A percentile compares a stretch with the other conserved stretches of the same genome.
Conservation (phyloP, 768 basidiomycete genomes). For the Russula dissimulans region DNA sequence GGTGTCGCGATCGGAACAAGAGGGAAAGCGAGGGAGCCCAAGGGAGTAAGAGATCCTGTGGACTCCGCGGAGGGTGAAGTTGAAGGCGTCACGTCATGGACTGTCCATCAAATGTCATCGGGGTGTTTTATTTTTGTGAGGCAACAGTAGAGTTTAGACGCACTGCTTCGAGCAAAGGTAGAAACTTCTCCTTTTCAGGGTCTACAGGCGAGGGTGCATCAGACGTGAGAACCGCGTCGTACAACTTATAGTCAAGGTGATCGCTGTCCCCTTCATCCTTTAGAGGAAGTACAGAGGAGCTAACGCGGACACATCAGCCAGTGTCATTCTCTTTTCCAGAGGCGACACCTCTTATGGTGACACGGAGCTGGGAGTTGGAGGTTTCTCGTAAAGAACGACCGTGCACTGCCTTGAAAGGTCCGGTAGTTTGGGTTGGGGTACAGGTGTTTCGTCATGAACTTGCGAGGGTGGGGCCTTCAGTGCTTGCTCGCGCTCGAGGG, state of each 20-base stretch:
- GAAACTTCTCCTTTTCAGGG: constrained; percentile 65
- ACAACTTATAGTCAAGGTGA: constrained; percentile 43
- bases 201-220: constrained; percentile 26
- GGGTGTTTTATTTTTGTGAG: not conserved
- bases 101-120: not conserved
- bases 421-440: constrained; percentile 4
- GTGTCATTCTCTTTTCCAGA: not conserved
- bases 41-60: constrained; percentile 7
- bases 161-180: constrained; percentile 65
- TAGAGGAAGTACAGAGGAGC: constrained; percentile 46
- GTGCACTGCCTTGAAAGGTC: constrained; percentile 15
- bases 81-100: constrained; percentile 3
- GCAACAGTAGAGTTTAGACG: not conserved
- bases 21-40: not conserved
- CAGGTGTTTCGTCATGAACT: not conserved
- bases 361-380: constrained; percentile 11
- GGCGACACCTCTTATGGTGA: constrained; percentile 23
- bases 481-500: constrained; percentile 21
- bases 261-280: constrained; percentile 34
- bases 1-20: constrained; percentile 3
- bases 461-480: not conserved
- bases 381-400: constrained; percentile 7
- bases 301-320: constrained; percentile 21
- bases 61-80: constrained; percentile 1
- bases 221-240: constrained; percentile 46